These are phyloP conservation scores for Xerocomellus amylosporus DNA, from an alignment of 768 basidiomycete species.

Conservation along the genomic window DNA sequence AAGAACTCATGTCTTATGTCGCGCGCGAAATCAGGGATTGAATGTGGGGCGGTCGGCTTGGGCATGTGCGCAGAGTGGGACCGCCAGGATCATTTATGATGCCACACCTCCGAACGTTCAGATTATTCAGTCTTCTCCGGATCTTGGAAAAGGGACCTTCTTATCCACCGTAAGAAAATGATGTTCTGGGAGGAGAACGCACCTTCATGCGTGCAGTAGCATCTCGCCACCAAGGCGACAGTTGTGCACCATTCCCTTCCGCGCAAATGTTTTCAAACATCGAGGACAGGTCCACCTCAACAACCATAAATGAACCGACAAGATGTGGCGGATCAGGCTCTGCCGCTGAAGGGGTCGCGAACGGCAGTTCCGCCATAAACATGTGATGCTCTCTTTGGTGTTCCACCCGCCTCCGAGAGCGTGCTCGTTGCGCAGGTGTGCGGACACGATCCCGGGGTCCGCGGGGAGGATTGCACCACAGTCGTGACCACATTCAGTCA, in stretches of 20 bases:
- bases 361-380: neutral
- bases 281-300: constrained; percentile 8
- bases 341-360: neutral
- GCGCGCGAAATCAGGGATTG: too few relatives aligned
- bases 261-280: neutral
- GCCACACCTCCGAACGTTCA: too few relatives aligned
- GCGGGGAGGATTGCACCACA: neutral
- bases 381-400: neutral
- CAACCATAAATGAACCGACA: neutral
- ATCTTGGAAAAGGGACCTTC: neutral
- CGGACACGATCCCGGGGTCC: neutral
- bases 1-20: too few relatives aligned
- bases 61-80: too few relatives aligned
- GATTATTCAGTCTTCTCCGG: neutral
- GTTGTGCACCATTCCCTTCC: neutral
- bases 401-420: neutral
- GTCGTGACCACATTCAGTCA: neutral
- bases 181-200: neutral
- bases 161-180: neutral
- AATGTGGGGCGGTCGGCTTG: too few relatives aligned
- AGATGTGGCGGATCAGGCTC: neutral
- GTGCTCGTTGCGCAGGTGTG: constrained; percentile 3
- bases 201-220: neutral
- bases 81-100: too few relatives aligned
- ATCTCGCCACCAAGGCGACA: neutral